Conservation (phyloP, 495 filamentous ascomycete species). For the Podospora didyma region DNA sequence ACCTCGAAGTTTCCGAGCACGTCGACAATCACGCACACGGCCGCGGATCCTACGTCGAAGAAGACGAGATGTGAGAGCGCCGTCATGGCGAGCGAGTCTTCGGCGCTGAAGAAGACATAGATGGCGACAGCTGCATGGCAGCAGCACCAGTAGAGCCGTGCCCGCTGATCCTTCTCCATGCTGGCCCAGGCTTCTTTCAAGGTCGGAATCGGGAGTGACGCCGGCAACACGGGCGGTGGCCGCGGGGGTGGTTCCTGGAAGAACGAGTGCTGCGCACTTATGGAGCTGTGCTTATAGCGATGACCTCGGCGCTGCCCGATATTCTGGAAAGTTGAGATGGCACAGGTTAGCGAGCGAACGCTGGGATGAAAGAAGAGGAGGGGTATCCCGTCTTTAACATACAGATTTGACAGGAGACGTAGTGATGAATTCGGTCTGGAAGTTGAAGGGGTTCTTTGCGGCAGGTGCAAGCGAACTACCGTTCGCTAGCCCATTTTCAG, state of each 20-base stretch:
- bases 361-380: background rate
- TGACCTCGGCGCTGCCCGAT: slow-evolving; percentile 92
- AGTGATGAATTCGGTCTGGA: slow-evolving; percentile 76
- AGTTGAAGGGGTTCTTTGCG: slow-evolving; percentile 77
- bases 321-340: slow-evolving; percentile 40
- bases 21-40: slow-evolving; percentile 90
- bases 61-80: slow-evolving; percentile 89
- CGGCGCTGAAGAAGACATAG: slow-evolving; percentile 77
- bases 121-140: slow-evolving; percentile 79
- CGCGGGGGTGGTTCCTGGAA: slow-evolving; percentile 91
- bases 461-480: slow-evolving; percentile 31
- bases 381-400: slow-evolving; percentile 27
- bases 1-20: slow-evolving; percentile 94
- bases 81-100: slow-evolving; percentile 87
- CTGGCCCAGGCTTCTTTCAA: slow-evolving; percentile 75
- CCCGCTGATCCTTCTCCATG: slow-evolving; percentile 83
- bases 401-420: slow-evolving; percentile 81
- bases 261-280: slow-evolving; percentile 82
- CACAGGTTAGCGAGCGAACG: background rate
- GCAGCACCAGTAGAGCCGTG: slow-evolving; percentile 80
- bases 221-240: slow-evolving; percentile 84
- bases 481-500: slow-evolving; percentile 23
- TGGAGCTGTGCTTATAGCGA: slow-evolving; percentile 95
- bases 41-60: slow-evolving; percentile 88
- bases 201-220: slow-evolving; percentile 90